Evolutionary conservation across 768 basidiomycete species (phyloP).

Genomic region (Kockovaella imperatae): DNA sequence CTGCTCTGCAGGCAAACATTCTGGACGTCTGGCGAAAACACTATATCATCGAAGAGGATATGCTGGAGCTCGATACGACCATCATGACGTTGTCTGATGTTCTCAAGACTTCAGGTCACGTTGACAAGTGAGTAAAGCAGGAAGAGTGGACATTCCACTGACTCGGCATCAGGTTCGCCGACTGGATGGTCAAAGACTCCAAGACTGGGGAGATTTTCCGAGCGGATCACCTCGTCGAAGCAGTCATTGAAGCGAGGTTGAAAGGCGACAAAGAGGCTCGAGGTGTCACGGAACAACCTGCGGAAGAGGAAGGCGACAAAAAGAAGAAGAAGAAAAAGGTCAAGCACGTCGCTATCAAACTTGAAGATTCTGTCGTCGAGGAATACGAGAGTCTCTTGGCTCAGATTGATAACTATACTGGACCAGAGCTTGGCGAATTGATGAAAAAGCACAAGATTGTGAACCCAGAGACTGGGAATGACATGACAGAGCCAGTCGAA

Average conservation of each 20-base stretch:
- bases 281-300: slow-evolving; percentile 54
- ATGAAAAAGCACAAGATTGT: slow-evolving; percentile 69
- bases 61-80: slow-evolving; percentile 97
- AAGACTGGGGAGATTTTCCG: slow-evolving; percentile 94
- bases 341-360: slow-evolving; percentile 61
- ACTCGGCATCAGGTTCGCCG: slow-evolving; percentile 58
- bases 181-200: slow-evolving; percentile 98
- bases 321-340: slow-evolving; percentile 64
- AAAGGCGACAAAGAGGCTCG: slow-evolving; percentile 86
- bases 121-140: slow-evolving; percentile 55
- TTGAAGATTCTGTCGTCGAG: slow-evolving; percentile 63
- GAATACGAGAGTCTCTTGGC: slow-evolving; percentile 79
- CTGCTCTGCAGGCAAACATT: slow-evolving; percentile 92
- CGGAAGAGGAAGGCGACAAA: slow-evolving; percentile 54
- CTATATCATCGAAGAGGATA: slow-evolving; percentile 96
- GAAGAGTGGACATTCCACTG: background rate
- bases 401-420: slow-evolving; percentile 92
- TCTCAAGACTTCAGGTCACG: slow-evolving; percentile 94
- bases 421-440: slow-evolving; percentile 77
- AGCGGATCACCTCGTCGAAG: slow-evolving; percentile 92
- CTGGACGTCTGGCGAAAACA: slow-evolving; percentile 93
- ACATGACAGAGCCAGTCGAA: slow-evolving; percentile 81
- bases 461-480: slow-evolving; percentile 88
- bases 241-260: slow-evolving; percentile 78
- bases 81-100: slow-evolving; percentile 93